Base-by-base conservation (phyloP, 2,329 filamentous ascomycete species). In the Scytalidium lignicola region DNA sequence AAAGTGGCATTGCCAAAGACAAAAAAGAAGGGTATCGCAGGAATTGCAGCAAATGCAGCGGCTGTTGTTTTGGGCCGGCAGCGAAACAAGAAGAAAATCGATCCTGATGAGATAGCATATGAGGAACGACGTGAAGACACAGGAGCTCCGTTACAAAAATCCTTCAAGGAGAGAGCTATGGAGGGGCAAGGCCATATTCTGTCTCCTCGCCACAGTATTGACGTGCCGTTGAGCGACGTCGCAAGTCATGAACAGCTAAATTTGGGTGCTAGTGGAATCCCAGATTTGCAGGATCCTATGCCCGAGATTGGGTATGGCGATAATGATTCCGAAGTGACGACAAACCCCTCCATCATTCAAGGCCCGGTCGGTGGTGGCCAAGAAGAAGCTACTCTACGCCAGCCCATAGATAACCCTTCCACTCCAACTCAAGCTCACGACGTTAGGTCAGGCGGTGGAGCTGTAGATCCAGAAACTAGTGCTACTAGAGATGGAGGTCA, bases 301-400 rank as follows among this genome's bases (percentile, higher is more conserved):
- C 88, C 86, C 0, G 90, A 91, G 62, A 83, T 88, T 60, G 89
- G 86, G 3, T 86, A 88, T 56, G 72, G 68, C 45, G 71, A 74
- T 50, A 73, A 78, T 10, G 78, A 81, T 32, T 68, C 70, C 19
- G 90, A 95, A 53, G 77, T 89, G 15, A 85, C 82, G 42, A 95
- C 90, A 17, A 95, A 95, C 62, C 90, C 90, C 2, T 96, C 91
- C 0, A 76, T 91, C 44, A 82, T 95, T 39, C 80, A 90, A 56
- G 89, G 87, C 17, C 85, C 84, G 1, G 78, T 86, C 44, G 83
- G 81, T 45, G 60, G 55, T 53, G 52, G 48, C 26, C 53, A 57
- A 48, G 44, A 61, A 47, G 55, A 79, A 48, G 68, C 73, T 10
- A 82, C 80, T 1, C 79, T 80, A 2, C 67, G 64, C 49, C 63